Percentiles rank a stretch among this genome's conserved stretches.
phyloP scores from a whole-genome alignment of 768 basidiomycete species.

The Leucogyrophana mollusca region DNA sequence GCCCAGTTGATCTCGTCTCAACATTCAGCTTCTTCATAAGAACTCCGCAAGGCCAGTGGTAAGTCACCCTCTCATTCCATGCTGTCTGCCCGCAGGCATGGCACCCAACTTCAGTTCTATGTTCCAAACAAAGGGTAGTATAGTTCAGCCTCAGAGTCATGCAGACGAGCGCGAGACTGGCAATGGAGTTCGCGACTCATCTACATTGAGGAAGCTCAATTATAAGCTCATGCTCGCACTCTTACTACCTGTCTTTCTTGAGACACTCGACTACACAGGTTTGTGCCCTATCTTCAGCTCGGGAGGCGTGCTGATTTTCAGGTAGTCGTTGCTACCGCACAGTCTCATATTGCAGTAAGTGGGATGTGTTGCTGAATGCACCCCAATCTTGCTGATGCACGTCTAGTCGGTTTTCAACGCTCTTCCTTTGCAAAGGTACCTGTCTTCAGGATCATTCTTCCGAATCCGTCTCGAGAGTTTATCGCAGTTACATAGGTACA shows the following conservation, averaged over 20 bases:
- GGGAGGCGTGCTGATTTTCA: too few species aligned
- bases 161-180: too few species aligned
- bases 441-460: not conserved
- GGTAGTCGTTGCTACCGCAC: slow-evolving; percentile 43
- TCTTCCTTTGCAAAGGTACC: slow-evolving; percentile 1
- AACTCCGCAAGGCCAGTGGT: too few species aligned
- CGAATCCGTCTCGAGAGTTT: slow-evolving; percentile 1
- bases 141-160: too few species aligned
- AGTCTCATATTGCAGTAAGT: slow-evolving; percentile 41
- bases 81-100: too few species aligned
- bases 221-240: slow-evolving; percentile 20
- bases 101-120: too few species aligned
- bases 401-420: slow-evolving; percentile 4
- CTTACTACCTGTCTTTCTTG: slow-evolving; percentile 35
- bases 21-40: too few species aligned
- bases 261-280: slow-evolving; percentile 38
- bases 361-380: not conserved
- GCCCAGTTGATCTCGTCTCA: too few species aligned
- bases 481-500: slow-evolving; percentile 38
- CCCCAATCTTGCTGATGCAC: not conserved
- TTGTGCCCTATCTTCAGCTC: not conserved
- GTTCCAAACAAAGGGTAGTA: too few species aligned
- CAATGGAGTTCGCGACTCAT: too few species aligned
- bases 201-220: too few species aligned
- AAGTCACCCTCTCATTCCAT: too few species aligned